These are phyloP conservation scores for Vigna angularis DNA, from an alignment of 306 rosid genomes.

Conservation along the genomic window DNA sequence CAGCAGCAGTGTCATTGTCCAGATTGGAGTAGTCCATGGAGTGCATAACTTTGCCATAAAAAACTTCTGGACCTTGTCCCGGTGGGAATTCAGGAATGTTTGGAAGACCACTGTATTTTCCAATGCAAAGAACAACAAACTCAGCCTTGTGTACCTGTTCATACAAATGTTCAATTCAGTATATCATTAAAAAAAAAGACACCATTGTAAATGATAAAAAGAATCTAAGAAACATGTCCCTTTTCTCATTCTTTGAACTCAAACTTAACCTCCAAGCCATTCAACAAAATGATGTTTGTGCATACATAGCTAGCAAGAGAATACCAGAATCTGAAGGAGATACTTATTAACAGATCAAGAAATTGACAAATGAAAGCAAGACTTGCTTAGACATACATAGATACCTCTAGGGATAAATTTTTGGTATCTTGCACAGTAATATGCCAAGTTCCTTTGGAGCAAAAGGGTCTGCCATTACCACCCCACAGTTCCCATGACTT, in stretches of 20 bases:
- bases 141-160: conserved; percentile 55
- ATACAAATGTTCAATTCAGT: not conserved
- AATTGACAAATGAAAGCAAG: not conserved
- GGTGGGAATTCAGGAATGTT: conserved; percentile 58
- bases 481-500: conserved; percentile 59
- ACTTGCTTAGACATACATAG: not conserved
- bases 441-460: conserved; percentile 60
- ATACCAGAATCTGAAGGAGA: not conserved
- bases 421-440: conserved; percentile 53
- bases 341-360: not conserved
- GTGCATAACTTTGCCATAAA: conserved; percentile 60
- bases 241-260: not conserved
- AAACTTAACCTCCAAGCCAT: not conserved
- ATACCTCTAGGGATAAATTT: conserved; percentile 44
- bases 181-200: not conserved
- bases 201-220: not conserved
- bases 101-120: conserved; percentile 61
- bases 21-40: conserved; percentile 63
- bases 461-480: conserved; percentile 57
- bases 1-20: conserved; percentile 45
- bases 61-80: conserved; percentile 61
- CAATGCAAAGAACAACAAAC: conserved; percentile 69
- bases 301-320: not conserved
- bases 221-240: not conserved
- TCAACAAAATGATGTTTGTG: not conserved